Percentiles rank a stretch among this genome's conserved stretches.
Evolutionary conservation across 2,329 filamentous ascomycete genomes (phyloP).

Genomic region (Ceratocystis ficicola): DNA sequence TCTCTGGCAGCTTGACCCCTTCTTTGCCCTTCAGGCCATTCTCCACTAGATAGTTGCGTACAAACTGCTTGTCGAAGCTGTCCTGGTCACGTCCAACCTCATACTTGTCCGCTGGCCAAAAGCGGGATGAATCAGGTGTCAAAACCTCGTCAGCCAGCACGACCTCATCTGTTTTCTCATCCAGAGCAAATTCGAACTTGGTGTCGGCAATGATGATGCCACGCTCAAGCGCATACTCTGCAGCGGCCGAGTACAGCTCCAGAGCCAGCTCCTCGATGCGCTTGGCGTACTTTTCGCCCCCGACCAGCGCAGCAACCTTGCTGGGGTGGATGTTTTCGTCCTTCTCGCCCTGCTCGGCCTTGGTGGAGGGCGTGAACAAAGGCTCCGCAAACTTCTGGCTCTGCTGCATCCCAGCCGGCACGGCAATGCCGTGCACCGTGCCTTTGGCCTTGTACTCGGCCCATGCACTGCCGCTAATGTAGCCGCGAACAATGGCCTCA

Average conservation of each 20-base stretch:
- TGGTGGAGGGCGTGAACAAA: conserved; percentile 67
- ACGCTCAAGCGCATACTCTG: conserved; percentile 44
- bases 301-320: conserved; percentile 41
- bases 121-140: conserved; percentile 71
- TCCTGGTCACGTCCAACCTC: conserved; percentile 61
- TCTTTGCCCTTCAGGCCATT: conserved; percentile 44
- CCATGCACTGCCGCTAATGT: conserved; percentile 79
- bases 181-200: conserved; percentile 41
- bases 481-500: conserved; percentile 74
- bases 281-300: conserved; percentile 28
- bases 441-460: conserved; percentile 58
- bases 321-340: conserved; percentile 76
- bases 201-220: conserved; percentile 36
- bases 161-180: conserved; percentile 27
- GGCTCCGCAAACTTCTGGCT: conserved; percentile 55
- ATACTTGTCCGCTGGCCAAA: conserved; percentile 61
- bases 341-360: conserved; percentile 65
- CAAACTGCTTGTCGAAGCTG: conserved; percentile 78
- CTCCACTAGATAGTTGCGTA: conserved; percentile 68
- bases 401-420: conserved; percentile 56
- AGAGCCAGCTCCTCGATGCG: conserved; percentile 29
- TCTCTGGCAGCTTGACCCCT: conserved; percentile 47
- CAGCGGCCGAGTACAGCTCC: conserved; percentile 35
- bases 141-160: conserved; percentile 64
- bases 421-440: conserved; percentile 66